These are phyloP conservation scores for Exsudoporus floridanus DNA, from an alignment of 1,284 basidiomycete species.

Conservation along the genomic window DNA sequence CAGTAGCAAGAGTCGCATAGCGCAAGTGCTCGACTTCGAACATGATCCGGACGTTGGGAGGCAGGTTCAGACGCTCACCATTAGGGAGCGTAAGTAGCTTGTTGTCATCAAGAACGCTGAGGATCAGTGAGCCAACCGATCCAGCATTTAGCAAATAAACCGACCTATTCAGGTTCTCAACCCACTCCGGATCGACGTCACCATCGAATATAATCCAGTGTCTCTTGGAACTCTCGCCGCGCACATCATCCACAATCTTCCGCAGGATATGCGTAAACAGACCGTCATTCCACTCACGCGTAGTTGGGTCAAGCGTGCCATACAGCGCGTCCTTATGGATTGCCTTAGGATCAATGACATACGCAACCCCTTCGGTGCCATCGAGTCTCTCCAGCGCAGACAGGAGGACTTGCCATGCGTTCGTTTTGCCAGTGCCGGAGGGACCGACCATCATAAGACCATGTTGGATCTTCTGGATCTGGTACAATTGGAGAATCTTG, in stretches of 20 bases:
- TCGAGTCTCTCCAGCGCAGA: conserved; percentile 90
- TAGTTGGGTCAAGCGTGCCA: conserved; percentile 95
- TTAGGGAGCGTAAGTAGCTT: conserved; percentile 97
- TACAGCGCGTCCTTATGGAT: conserved; percentile 99
- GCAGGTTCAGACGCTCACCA: conserved; percentile 96
- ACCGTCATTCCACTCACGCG: conserved; percentile 99
- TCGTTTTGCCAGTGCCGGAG: conserved; percentile 95
- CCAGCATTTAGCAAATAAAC: conserved; percentile 24
- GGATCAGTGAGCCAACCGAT: conserved; percentile 12
- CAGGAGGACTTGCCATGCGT: conserved; percentile 94
- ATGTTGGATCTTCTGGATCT: conserved; percentile 99
- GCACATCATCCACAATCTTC: conserved; percentile 98
- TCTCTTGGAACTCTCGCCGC: conserved; percentile 93
- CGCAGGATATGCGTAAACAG: conserved; percentile 97
- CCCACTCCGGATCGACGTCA: conserved; percentile 99
- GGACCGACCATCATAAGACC: conserved; percentile 99
- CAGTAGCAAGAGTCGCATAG: conserved; percentile 97
- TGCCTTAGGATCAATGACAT: conserved; percentile 99
- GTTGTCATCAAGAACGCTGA: conserved; percentile 97
- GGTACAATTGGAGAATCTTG: conserved; percentile 97
- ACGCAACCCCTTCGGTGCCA: conserved; percentile 88
- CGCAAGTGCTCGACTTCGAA: conserved; percentile 99
- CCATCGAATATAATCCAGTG: conserved; percentile 99
- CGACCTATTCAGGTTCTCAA: conserved; percentile 98
- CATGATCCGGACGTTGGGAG: conserved; percentile 97